Evolutionary conservation across 208 protist genomes (phyloP), one percentile per base, ranked within the genome.

Genomic region (Acanthamoeba triangularis): DNA sequence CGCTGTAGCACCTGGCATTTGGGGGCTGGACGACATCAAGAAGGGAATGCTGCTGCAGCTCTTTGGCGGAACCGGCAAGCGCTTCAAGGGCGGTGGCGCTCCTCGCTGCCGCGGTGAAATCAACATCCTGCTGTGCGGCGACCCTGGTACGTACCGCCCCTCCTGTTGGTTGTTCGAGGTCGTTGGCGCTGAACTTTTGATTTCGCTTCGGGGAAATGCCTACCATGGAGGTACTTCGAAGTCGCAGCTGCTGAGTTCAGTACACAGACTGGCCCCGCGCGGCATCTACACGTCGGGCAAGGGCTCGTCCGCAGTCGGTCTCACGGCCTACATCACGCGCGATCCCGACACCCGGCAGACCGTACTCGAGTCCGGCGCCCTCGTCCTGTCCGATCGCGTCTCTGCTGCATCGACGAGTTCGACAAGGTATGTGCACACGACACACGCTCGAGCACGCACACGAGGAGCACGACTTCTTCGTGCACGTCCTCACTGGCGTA

Each of bases 331-430:
- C 93, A 99, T 99, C 3, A 99, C 99, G 5, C 98, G 98, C 82
- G 99, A 99, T 96, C 97, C 98, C 37, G 99, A 99, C 44, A 99
- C 99, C 0, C 97, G 98, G 1, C 99, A 99, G 96, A 96, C 99
- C 10, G 99, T 99, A 25, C 97, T 99, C n/a, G 99, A 99, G 96
- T 98, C 97, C 65, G 94, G 96, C 18, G 96, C 95, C 1, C 95
- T 96, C 25, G 96, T 97, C 28, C 52, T 97, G 7, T 76, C 61
- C 49, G 98, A 97, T 47, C 97, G 98, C 14, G 99, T 72, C 96
- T 99, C 28, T 99, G 99, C 97, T 99, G 99, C 98, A 99, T 99
- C 87, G 99, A 99, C 96, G 99, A 99, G 97, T 99, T 99, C 97
- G 99, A 99, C 97, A 99, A 99, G 72, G 72, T 80, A 3, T 44